phyloP scores from a whole-genome alignment of 257 asterid species.

The Marsdenia floribunda region DNA sequence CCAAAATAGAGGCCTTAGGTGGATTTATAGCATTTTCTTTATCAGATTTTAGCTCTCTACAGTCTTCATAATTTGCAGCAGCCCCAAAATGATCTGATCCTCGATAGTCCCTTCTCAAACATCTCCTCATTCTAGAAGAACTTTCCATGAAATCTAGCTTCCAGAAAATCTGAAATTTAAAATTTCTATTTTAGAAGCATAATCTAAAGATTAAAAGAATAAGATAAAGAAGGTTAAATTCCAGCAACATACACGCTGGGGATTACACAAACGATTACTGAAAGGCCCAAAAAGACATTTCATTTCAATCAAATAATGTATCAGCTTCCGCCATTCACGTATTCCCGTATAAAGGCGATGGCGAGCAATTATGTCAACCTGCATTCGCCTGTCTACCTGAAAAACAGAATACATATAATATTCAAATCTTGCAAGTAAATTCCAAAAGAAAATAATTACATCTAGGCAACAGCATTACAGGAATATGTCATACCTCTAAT shows the following conservation, averaged over 20 bases:
- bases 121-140: conserved; percentile 92
- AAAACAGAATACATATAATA: conserved; percentile 22
- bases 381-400: conserved; percentile 94
- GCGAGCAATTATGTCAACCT: conserved; percentile 66
- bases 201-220: conserved; percentile 17
- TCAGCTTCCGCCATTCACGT: conserved; percentile 97
- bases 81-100: conserved; percentile 93
- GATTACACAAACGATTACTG: conserved; percentile 56
- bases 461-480: conserved; percentile 6
- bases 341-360: conserved; percentile 74
- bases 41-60: conserved; percentile 42
- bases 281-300: conserved; percentile 87
- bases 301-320: conserved; percentile 82
- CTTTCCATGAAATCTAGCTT: conserved; percentile 89
- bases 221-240: conserved; percentile 21
- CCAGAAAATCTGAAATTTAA: conserved; percentile 69
- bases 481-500: conserved; percentile 61
- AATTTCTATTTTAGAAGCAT: background rate
- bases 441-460: conserved; percentile 8
- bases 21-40: conserved; percentile 56
- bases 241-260: conserved; percentile 55
- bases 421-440: conserved; percentile 4
- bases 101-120: conserved; percentile 71
- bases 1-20: conserved; percentile 72
- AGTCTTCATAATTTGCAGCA: conserved; percentile 85